These are phyloP conservation scores for Lactarius akahatsu DNA, from an alignment of 768 basidiomycete species.

Conservation along the genomic window DNA sequence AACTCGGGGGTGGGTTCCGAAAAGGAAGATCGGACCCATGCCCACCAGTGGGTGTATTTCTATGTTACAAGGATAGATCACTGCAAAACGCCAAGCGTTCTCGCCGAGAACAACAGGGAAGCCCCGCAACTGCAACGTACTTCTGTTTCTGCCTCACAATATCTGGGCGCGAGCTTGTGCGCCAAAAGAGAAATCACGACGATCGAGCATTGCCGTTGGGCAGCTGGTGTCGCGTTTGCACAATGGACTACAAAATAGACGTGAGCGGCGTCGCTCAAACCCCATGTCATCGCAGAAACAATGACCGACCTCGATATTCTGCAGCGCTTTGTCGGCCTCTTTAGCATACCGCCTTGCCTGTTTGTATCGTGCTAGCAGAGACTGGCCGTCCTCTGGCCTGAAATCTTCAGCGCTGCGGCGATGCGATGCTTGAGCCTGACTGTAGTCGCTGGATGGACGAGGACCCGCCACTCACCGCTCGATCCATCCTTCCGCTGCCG, in stretches of 20 bases:
- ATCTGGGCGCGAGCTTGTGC: not conserved
- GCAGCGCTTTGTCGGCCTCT: not conserved
- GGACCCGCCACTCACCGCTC: not conserved
- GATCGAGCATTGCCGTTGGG: not conserved
- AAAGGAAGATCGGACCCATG: not conserved
- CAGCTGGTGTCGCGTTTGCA: constrained; percentile 1
- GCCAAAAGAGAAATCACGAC: not conserved
- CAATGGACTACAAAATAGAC: not conserved
- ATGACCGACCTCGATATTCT: constrained; percentile 2
- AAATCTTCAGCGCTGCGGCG: not conserved
- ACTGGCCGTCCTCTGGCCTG: not conserved
- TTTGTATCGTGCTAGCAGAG: not conserved
- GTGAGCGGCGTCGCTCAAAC: not conserved
- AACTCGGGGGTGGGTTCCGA: not conserved
- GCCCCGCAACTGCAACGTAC: not conserved
- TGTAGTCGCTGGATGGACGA: not conserved
- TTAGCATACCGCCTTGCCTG: not conserved
- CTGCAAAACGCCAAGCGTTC: not conserved
- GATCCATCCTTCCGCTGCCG: not conserved
- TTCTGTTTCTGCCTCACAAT: not conserved
- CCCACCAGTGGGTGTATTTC: not conserved
- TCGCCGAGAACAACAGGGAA: not conserved
- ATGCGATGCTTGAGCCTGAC: not conserved
- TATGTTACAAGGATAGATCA: not conserved
- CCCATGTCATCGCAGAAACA: not conserved